Evolutionary conservation across 441 rosid species (phyloP).

Genomic region (Gossypium gossypioides): DNA sequence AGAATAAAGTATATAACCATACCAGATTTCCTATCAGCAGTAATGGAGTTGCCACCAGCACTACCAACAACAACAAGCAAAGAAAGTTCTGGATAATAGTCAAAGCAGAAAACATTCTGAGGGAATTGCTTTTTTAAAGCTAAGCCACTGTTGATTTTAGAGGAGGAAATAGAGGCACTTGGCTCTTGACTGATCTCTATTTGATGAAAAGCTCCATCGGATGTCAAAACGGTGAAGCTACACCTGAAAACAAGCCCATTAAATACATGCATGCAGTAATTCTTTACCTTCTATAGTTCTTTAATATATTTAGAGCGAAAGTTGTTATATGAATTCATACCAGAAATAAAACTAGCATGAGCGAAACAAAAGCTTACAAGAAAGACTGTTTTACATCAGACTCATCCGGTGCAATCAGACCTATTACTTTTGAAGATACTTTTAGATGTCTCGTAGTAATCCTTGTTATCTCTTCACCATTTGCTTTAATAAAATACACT

Average conservation of each 20-base stretch:
- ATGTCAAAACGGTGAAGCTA: conserved; percentile 49
- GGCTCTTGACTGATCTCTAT: conserved; percentile 66
- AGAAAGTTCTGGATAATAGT: conserved; percentile 53
- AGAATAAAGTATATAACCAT: conserved; percentile 24
- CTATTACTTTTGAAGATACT: conserved; percentile 54
- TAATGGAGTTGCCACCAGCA: conserved; percentile 31
- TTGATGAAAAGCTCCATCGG: conserved; percentile 63
- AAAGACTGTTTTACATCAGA: conserved; percentile 38
- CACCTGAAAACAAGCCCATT: conserved; percentile 45
- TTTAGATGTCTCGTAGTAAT: conserved; percentile 49
- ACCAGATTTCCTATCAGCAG: conserved; percentile 47
- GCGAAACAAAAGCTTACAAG: conserved; percentile 44
- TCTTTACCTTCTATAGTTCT: conserved; percentile 12
- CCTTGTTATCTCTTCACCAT: conserved; percentile 72
- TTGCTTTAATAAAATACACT: conserved; percentile 67
- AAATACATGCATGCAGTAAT: conserved; percentile 14
- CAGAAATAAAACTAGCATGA: conserved; percentile 3
- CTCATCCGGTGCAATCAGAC: conserved; percentile 48
- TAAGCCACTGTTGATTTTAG: conserved; percentile 24
- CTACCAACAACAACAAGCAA: conserved; percentile 55
- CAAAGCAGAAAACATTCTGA: conserved; percentile 56
- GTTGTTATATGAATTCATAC: neutral
- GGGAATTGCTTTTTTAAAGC: conserved; percentile 52
- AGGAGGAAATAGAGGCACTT: conserved; percentile 49
- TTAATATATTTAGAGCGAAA: conserved; percentile 4